These are phyloP conservation scores for Cucurbita argyrosperma DNA, from an alignment of 306 rosid genomes.

Conservation along the genomic window DNA sequence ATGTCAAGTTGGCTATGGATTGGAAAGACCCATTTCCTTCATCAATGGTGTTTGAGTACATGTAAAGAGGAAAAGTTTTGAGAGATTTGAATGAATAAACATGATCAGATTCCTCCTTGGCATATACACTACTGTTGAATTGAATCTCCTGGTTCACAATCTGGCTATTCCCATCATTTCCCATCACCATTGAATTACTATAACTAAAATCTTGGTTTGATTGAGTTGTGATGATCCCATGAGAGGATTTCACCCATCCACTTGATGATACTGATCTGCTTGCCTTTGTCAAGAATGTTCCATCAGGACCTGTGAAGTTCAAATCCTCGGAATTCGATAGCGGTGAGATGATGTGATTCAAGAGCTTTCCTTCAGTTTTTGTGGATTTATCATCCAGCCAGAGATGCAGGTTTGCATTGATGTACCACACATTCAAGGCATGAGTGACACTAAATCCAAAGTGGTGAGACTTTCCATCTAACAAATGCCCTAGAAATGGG, in stretches of 20 bases:
- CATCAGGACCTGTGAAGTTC: slow-evolving; percentile 48
- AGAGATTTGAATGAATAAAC: slow-evolving; percentile 16
- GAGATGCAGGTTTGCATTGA: slow-evolving; percentile 79
- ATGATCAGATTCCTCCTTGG: slow-evolving; percentile 16
- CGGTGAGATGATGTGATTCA: slow-evolving; percentile 26
- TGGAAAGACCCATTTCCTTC: slow-evolving; percentile 17
- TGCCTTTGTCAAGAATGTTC: slow-evolving; percentile 41
- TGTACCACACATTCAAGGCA: slow-evolving; percentile 77
- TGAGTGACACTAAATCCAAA: slow-evolving; percentile 64
- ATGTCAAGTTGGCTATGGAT: slow-evolving; percentile 26
- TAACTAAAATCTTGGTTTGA: slow-evolving; percentile 37
- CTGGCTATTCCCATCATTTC: slow-evolving; percentile 34
- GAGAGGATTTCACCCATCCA: slow-evolving; percentile 72
- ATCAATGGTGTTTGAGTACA: slow-evolving; percentile 20
- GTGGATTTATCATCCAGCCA: slow-evolving; percentile 57
- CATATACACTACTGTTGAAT: slow-evolving; percentile 27
- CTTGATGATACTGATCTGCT: slow-evolving; percentile 37
- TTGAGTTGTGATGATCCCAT: slow-evolving; percentile 49
- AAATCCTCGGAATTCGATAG: slow-evolving; percentile 25
- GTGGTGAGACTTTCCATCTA: slow-evolving; percentile 53
- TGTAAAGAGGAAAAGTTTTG: slow-evolving; percentile 32
- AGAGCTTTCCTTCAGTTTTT: slow-evolving; percentile 44
- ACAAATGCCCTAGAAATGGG: slow-evolving; percentile 46
- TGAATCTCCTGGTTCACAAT: slow-evolving; percentile 42
- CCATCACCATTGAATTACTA: slow-evolving; percentile 39